These are phyloP conservation scores for Claviceps quebecensis DNA, from an alignment of 2,329 filamentous ascomycete genomes.

Conservation along the genomic window DNA sequence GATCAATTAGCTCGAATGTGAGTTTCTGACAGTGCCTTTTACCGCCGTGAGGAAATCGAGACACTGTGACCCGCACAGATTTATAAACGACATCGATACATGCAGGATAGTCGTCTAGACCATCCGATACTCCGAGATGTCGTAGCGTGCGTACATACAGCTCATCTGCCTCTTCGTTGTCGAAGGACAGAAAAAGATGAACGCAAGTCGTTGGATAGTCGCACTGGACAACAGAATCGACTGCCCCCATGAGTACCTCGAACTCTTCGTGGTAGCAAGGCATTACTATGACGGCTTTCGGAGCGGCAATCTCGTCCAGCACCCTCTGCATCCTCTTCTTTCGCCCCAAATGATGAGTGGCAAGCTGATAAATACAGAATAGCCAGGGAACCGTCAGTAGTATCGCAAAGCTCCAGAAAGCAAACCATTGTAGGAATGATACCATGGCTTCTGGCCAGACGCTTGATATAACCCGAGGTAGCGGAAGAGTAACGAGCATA, in stretches of 20 bases:
- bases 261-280: conserved; percentile 90
- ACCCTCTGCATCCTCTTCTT: conserved; percentile 70
- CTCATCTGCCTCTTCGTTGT: conserved; percentile 79
- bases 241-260: conserved; percentile 66
- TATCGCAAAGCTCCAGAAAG: conserved; percentile 82
- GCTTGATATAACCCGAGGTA: conserved; percentile 57
- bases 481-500: conserved; percentile 82
- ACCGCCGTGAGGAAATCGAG: conserved; percentile 81
- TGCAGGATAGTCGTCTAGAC: conserved; percentile 64
- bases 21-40: conserved; percentile 89
- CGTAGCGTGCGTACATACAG: conserved; percentile 77
- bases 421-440: conserved; percentile 74
- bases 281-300: conserved; percentile 94
- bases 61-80: conserved; percentile 73
- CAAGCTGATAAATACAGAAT: conserved; percentile 81
- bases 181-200: conserved; percentile 90
- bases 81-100: conserved; percentile 85
- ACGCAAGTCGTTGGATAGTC: conserved; percentile 88
- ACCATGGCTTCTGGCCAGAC: conserved; percentile 62
- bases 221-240: conserved; percentile 85
- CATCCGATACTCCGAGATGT: conserved; percentile 67
- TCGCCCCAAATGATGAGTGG: conserved; percentile 74
- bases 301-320: conserved; percentile 71
- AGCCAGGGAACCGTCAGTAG: conserved; percentile 83
- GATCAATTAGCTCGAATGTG: conserved; percentile 87